Base-by-base conservation (phyloP, 495 filamentous ascomycete genomes). In the Aspergillus avenaceus region DNA sequence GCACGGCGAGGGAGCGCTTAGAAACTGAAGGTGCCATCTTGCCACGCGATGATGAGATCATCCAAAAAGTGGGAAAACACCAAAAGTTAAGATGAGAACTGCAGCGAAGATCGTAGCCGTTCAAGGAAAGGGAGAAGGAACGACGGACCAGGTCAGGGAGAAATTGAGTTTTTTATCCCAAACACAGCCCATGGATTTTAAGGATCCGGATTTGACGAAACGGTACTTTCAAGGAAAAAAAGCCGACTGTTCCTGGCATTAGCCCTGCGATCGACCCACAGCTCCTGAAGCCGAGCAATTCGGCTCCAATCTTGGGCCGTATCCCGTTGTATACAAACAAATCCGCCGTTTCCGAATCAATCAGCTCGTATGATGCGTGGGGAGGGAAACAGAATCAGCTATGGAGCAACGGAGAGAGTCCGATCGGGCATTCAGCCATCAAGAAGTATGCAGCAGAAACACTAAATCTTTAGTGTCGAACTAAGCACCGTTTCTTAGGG, bases 31-130 rank as follows among this genome's bases (percentile, higher is more conserved):
- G 19, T 43, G 50, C 42, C 50, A 52, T 52, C 13, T 28, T 52
- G 42, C 50, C 50, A 52, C 50, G 43, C 50, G 50, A 47, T 16
- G 24, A 28, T 41, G 50, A 52, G 43, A 52, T 36, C 45, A 46
- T 47, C 22, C 18, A 13, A 12, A 24, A 7, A 23, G 21, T n/a
- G 31, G 34, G 41, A 12, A 41, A 45, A 45, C 22, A 51, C 23
- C 19, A 26, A 19, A n/a, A 14, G 21, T 34, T n/a, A 51, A 46
- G 29, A 21, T 26, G 43, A 40, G 40, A 41, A 41, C n/a, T 12
- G 14, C 25, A 13, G 29, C 29, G 46, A 48, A 24, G 46, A 48
- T 48, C 46, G 31, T 24, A 18, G 19, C 22, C 22, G 32, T 38
- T 45, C 41, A 13, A 26, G 23, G n/a, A 22, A 37, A 47, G 32